These are phyloP conservation scores for Adansonia rubrostipa DNA, from an alignment of 441 rosid genomes.

Conservation along the genomic window DNA sequence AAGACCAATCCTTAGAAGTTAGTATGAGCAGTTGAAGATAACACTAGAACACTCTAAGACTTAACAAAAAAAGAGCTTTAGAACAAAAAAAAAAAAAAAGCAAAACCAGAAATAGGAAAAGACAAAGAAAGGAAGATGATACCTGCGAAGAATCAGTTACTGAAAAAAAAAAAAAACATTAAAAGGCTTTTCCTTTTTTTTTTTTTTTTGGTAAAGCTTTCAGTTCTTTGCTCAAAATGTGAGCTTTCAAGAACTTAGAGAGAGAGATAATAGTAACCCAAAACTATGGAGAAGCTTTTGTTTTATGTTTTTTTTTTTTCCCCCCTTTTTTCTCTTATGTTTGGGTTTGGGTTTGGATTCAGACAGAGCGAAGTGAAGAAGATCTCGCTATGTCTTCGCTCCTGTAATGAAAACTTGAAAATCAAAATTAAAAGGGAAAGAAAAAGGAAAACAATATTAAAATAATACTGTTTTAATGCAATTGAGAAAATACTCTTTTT, in stretches of 20 bases:
- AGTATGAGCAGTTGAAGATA: neutral
- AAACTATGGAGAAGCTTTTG: neutral
- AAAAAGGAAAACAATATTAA: neutral
- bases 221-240: slow-evolving; percentile 11
- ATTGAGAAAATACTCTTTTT: neutral
- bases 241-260: slow-evolving; percentile 7
- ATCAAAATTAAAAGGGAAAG: neutral
- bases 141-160: slow-evolving; percentile 29
- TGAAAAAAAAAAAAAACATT: neutral
- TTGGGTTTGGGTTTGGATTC: slow-evolving; percentile 24
- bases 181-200: neutral
- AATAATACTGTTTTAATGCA: slow-evolving; percentile 25
- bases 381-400: neutral
- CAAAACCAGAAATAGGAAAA: neutral
- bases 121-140: neutral
- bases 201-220: slow-evolving; percentile 6
- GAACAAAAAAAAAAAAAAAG: neutral
- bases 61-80: neutral
- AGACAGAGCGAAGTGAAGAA: slow-evolving; percentile 21
- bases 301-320: neutral
- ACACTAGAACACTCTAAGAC: neutral
- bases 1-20: neutral
- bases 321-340: neutral
- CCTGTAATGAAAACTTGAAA: slow-evolving; percentile 23
- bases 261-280: neutral